Base-by-base conservation (phyloP, 768 basidiomycete genomes). In the Mycena venus region DNA sequence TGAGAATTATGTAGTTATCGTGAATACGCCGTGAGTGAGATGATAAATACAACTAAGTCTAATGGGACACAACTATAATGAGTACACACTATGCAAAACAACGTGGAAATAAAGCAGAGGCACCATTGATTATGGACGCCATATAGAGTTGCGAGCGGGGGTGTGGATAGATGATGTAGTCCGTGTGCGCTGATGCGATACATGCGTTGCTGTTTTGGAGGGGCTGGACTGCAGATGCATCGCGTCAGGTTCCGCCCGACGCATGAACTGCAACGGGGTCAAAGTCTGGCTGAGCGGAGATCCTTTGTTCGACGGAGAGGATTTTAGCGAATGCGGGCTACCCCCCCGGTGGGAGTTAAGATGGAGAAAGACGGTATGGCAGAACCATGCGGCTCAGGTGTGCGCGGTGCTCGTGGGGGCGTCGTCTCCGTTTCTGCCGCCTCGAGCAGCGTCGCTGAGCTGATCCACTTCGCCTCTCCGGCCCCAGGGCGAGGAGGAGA, bases 391-490 rank as follows among this genome's bases (percentile, higher is more conserved):
- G 93, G 93, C 82, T 95, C 95, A 14, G 94, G 95, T 14, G 94
- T 95, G 66, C 84, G 85, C 61, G 92, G 92, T 21, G 86, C 83
- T 32, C 78, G 82, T 34, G 82, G 83, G 11, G 86, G 86, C 3
- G 74, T 83, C 73, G 74, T 83, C 72, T 83, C 78, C 76, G 79
- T 40, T 81, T 90, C 90, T 25, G 86, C 81, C 15, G 89, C 86
- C 78, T 94, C 92, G 31, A 92, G 83, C 15, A 96, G 85, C 4
- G 92, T 93, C 3, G 92, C 84, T 27, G 95, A 93, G 77, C 91
- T 96, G 68, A 96, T 96, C 95, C 95, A 96, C 76, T 90, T 93
- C 78, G 95, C 93, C 73, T 93, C 93, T 68, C 86, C 87, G 4
- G 84, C 82, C 31, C 88, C 85, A 49, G 86, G 83, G 53, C 84